Conservation (phyloP, 164 flowering plant species). For the Magnolia officinalis region DNA sequence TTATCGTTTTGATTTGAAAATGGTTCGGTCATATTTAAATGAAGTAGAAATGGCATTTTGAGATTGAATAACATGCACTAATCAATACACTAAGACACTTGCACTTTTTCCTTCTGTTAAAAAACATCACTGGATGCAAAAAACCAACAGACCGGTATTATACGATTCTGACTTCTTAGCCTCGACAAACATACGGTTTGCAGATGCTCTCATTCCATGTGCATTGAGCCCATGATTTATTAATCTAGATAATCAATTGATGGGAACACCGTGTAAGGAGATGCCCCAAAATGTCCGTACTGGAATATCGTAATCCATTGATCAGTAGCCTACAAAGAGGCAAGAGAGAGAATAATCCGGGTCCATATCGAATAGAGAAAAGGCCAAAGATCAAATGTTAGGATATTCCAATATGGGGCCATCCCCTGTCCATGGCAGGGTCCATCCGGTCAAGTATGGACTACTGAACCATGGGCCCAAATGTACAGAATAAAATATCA, state of each 20-base stretch:
- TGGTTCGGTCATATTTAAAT: background rate
- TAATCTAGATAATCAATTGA: too few species aligned
- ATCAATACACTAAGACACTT: background rate
- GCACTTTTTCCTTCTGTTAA: background rate
- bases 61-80: background rate
- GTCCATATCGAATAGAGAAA: background rate
- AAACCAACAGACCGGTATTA: too few species aligned
- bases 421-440: too few species aligned
- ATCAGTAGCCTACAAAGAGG: background rate
- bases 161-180: too few species aligned
- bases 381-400: background rate
- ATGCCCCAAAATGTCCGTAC: background rate
- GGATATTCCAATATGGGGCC: background rate
- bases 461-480: too few species aligned
- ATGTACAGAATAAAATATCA: too few species aligned
- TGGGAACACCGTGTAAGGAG: too few species aligned
- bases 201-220: too few species aligned
- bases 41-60: background rate
- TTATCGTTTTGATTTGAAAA: background rate
- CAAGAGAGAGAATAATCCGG: background rate
- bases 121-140: too few species aligned
- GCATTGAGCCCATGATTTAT: too few species aligned
- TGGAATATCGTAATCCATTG: background rate
- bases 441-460: too few species aligned
- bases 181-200: background rate